Base-by-base conservation (phyloP, 257 asterid genomes). In the Fraxinus pennsylvanica region DNA sequence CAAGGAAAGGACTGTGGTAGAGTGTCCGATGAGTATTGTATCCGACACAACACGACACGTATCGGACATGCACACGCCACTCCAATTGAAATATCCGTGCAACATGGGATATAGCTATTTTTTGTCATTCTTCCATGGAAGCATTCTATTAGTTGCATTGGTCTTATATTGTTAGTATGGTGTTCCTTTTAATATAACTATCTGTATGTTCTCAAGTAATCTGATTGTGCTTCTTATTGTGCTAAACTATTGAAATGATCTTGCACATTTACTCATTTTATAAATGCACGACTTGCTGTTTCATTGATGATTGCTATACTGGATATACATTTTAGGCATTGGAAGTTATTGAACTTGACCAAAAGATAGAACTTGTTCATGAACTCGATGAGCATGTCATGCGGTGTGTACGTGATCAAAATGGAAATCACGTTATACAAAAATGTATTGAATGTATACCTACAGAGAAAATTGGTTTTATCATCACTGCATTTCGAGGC, bases 361-460 rank as follows among this genome's bases (percentile, higher is more conserved):
- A 94, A 83, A 92, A 89, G 87, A 85, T 81, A 1, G 89, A 86
- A 79, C 92, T 94, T 39, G 93, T 86, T 77, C 84, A 68, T 22
- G 98, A 94, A 78, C 94, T 94, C 32, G 92, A 94, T 84, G 97
- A 96, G 67, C 94, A 94, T 73, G 92, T 92, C 76, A 82, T 91
- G 92, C 84, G 87, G 85, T 94, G 98, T 36, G 96, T 94, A 29
- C 91, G 90, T 27, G 98, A 94, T 88, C 98, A 94, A 80, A 92
- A 94, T 78, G 98, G 98, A 71, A 94, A 94, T 77, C 98, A 94
- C 72, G 98, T 94, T 45, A 91, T 94, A 79, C 98, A 92, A 78
- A 94, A 94, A 85, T 92, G 97, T 79, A 91, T 94, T 5, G 96
- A 92, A 76, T 88, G 96, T 72, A 78, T 94, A 59, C 96, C 96